Base-by-base conservation (phyloP, 345 rosid species). In the Lepidium aucheri region DNA sequence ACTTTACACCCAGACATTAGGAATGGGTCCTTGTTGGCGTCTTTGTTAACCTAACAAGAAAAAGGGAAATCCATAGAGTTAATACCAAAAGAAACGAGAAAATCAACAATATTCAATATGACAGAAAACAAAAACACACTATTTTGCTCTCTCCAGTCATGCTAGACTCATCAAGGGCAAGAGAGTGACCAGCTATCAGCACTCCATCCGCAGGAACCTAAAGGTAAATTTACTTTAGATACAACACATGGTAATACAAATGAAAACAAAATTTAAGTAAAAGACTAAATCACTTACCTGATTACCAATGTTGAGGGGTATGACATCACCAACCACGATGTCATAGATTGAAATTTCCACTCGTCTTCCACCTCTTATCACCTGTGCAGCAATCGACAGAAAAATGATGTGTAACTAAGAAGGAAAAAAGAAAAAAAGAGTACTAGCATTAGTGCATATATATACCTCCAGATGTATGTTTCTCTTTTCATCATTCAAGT, bases 71-170 rank as follows among this genome's bases (percentile, higher is more conserved):
- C 9, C 0, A 65, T 8, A 58, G 54, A 34, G 40, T 16, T 54
- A 5, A 32, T 45, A 53, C 63, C 40, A 16, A 14, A 20, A 9
- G 38, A n/a, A 35, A 24, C 8, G 3, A 34, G 39, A 24, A 56
- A 39, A 40, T 32, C 10, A 67, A 30, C 43, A 53, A 30, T 12
- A 35, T 28, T 30, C 32, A 38, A 11, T 12, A 59, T 14, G 16
- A 3, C 9, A 42, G 22, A 15, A 63, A 14, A 36, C 52, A 56
- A 39, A 54, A 43, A 66, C 81, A 40, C 63, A 95, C 99, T 20
- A 86, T 89, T 73, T 89, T 88, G 85, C 99, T 95, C 86, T 95
- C 99, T 76, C 99, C 99, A 9, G 99, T 95, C 99, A 95, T 95
- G 91, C 99, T 95, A 15, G 99, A 95, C 79, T 95, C 99, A 47